Evolutionary conservation across 2,329 filamentous ascomycete species (phyloP).

Genomic region (Trichoderma lentiforme): DNA sequence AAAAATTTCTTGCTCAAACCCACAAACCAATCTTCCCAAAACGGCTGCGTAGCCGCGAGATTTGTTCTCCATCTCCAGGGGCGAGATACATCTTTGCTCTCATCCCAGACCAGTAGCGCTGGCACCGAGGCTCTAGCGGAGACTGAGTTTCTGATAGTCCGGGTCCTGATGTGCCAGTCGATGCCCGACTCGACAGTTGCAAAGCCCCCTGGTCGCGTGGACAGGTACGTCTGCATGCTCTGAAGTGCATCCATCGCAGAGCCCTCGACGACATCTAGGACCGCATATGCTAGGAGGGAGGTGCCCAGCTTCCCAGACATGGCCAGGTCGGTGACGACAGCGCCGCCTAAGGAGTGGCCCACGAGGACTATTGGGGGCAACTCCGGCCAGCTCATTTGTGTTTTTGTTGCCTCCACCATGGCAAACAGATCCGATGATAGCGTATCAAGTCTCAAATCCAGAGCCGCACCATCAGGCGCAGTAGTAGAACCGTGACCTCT

Average conservation of each 20-base stretch:
- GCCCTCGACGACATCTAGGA: constrained; percentile 93
- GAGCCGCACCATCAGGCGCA: constrained; percentile 37
- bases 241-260: constrained; percentile 92
- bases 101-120: constrained; percentile 60
- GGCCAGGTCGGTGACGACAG: constrained; percentile 82
- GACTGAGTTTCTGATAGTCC: constrained; percentile 77
- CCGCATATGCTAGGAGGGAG: constrained; percentile 77
- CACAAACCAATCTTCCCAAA: constrained; percentile 92
- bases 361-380: constrained; percentile 77
- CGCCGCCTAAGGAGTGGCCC: constrained; percentile 89
- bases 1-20: constrained; percentile 88
- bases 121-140: constrained; percentile 90
- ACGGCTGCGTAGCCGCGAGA: constrained; percentile 76
- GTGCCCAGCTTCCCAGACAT: constrained; percentile 61
- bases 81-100: constrained; percentile 36
- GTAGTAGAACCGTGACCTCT: constrained; percentile 77
- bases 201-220: constrained; percentile 76
- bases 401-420: constrained; percentile 65
- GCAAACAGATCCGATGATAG: constrained; percentile 69
- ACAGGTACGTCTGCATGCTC: constrained; percentile 90
- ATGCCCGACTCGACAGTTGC: constrained; percentile 74
- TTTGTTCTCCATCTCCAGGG: constrained; percentile 86
- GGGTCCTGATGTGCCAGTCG: constrained; percentile 88
- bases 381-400: constrained; percentile 66
- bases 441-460: constrained; percentile 70